phyloP scores from a whole-genome alignment of 257 asterid species.

The Lavandula angustifolia region DNA sequence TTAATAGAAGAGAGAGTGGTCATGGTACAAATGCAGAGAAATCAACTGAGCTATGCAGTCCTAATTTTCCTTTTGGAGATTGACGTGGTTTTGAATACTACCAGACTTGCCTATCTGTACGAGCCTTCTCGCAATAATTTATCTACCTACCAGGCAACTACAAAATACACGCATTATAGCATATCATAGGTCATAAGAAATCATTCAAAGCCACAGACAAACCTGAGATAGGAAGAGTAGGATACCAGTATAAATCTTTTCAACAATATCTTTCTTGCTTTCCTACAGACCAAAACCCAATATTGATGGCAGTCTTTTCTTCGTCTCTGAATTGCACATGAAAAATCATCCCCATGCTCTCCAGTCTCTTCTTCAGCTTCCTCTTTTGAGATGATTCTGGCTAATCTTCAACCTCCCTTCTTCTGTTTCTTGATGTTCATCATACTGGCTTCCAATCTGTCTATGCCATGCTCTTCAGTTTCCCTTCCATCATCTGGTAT shows the following conservation, averaged over 20 bases:
- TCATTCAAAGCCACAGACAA: constrained; percentile 31
- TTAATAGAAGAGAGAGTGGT: too few relatives aligned
- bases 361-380: constrained; percentile 48
- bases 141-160: neutral
- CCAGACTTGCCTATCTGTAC: constrained; percentile 18
- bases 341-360: constrained; percentile 94
- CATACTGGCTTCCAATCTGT: constrained; percentile 45
- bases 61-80: neutral
- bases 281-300: constrained; percentile 88
- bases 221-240: constrained; percentile 96
- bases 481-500: constrained; percentile 26
- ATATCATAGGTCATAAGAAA: constrained; percentile 5
- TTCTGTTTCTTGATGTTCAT: constrained; percentile 43
- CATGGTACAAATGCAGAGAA: too few relatives aligned
- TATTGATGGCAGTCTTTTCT: constrained; percentile 74
- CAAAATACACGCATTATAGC: too few relatives aligned
- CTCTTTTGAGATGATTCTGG: constrained; percentile 52
- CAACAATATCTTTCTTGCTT: constrained; percentile 66
- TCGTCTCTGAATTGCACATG: constrained; percentile 88
- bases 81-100: neutral
- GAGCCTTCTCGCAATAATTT: constrained; percentile 14
- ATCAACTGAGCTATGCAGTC: constrained; percentile 7
- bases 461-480: constrained; percentile 32
- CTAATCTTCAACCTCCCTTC: constrained; percentile 42
- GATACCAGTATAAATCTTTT: constrained; percentile 83